Base-by-base conservation (phyloP, 2,329 filamentous ascomycete species). In the Phyllosticta ampelicida region DNA sequence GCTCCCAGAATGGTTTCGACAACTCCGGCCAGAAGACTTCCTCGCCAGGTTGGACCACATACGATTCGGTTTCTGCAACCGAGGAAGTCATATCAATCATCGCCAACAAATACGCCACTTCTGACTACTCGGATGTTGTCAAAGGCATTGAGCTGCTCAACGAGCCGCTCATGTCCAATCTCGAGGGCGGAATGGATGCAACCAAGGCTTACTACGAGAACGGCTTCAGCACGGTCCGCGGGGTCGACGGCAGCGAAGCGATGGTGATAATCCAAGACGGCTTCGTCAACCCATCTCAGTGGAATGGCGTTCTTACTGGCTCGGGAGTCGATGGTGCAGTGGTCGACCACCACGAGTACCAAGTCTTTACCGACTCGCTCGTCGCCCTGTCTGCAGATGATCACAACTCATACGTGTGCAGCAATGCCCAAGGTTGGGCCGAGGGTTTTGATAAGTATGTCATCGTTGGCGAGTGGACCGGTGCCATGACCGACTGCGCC, bases 271-370 rank as follows among this genome's bases (percentile, higher is more conserved):
- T 87, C 26, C 78, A 81, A 49, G 81, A 84, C 63, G 81, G 75
- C 3, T 84, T 85, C 70, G 68, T 74, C 21, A 63, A 73, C 1
- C 77, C 80, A 0, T 75, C 71, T 48, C 74, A 73, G 8, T 87
- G 82, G 80, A 87, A 87, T 64, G 80, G 77, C 5, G 83, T 82
- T 68, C 74, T 86, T 63, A 79, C 71, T 0, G 77, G 79, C 65
- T 70, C 75, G 61, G 74, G 76, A 62, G 71, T 76, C 2, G 72
- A 78, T 48, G 79, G 80, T 50, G 78, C 86, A 48, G 78, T 81
- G 51, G 70, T 88, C 61, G 85, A 88, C 65, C 83, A 85, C 60
- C 85, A 88, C 66, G 82, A 87, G 66, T 88, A 87, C 67, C 80
- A 86, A 66, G 76, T 84, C 60, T 87, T 87, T 71, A 76, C 74